Evolutionary conservation across 345 rosid genomes (phyloP).

Genomic region (Psidium guajava): DNA sequence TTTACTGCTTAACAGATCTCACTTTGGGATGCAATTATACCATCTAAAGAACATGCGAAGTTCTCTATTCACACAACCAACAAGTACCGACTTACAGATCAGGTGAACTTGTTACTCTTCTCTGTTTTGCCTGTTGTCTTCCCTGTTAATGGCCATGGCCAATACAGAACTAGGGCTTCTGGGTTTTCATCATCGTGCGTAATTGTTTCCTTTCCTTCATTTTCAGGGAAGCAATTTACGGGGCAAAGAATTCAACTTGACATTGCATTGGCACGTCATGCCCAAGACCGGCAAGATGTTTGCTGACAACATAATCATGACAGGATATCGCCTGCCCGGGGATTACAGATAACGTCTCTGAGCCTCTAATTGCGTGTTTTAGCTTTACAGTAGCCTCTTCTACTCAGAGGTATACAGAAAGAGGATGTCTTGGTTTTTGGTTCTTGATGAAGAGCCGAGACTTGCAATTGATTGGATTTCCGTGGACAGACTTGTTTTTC

Average conservation of each 20-base stretch:
- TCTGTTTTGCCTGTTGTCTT: background rate
- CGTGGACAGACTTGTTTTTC: background rate
- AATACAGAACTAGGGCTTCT: background rate
- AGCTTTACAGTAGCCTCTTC: background rate
- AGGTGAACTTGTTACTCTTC: constrained; percentile 26
- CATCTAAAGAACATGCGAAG: constrained; percentile 69
- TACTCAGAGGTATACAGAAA: background rate
- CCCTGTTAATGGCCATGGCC: background rate
- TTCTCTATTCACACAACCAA: constrained; percentile 62
- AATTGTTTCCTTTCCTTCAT: background rate
- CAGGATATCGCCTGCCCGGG: constrained; percentile 67
- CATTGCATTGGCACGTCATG: constrained; percentile 96
- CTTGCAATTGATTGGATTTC: background rate
- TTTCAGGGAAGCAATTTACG: constrained; percentile 70
- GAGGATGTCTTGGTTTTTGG: background rate
- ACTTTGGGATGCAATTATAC: constrained; percentile 92
- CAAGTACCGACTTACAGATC: constrained; percentile 93
- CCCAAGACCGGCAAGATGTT: constrained; percentile 94
- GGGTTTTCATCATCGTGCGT: background rate
- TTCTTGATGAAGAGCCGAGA: background rate
- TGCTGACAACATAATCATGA: constrained; percentile 48
- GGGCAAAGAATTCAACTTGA: constrained; percentile 70
- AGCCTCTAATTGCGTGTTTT: background rate
- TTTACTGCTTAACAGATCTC: constrained; percentile 42
- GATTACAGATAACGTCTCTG: constrained; percentile 44